These are phyloP conservation scores for Rosa hybrid DNA, from an alignment of 331 rosid species.

Conservation along the genomic window DNA sequence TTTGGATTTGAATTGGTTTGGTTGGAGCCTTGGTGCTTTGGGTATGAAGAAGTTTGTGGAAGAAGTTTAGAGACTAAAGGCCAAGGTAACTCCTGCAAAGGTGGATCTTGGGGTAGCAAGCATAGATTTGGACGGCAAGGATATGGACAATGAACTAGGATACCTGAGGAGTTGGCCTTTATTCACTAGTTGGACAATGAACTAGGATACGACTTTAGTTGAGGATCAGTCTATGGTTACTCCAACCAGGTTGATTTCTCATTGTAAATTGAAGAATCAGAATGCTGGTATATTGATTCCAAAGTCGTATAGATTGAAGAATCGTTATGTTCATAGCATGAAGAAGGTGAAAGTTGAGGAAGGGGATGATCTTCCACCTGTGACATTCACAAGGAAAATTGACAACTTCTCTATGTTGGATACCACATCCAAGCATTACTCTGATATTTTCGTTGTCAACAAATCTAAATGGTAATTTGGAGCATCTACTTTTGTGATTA, in stretches of 20 bases:
- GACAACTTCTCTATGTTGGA: constrained; percentile 15
- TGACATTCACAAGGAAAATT: constrained; percentile 2
- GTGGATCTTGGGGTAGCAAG: too few species aligned
- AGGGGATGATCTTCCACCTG: background rate
- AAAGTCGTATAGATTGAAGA: background rate
- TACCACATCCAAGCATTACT: background rate
- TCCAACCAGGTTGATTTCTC: too few species aligned
- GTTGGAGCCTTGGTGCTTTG: too few species aligned
- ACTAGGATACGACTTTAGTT: background rate
- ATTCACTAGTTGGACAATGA: too few species aligned
- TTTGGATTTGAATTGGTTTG: too few species aligned
- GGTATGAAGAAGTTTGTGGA: too few species aligned
- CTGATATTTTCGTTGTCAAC: background rate
- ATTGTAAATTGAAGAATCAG: background rate
- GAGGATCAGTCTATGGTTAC: background rate
- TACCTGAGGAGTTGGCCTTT: too few species aligned
- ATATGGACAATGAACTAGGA: too few species aligned
- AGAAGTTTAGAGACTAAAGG: too few species aligned
- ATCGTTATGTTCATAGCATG: background rate
- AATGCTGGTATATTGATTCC: background rate
- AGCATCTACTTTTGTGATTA: background rate
- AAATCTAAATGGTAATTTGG: constrained; percentile 8
- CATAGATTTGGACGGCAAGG: too few species aligned
- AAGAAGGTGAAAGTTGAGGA: background rate
- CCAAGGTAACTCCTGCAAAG: too few species aligned